Evolutionary conservation across 768 basidiomycete genomes (phyloP).

Genomic region (Suillus lakei): DNA sequence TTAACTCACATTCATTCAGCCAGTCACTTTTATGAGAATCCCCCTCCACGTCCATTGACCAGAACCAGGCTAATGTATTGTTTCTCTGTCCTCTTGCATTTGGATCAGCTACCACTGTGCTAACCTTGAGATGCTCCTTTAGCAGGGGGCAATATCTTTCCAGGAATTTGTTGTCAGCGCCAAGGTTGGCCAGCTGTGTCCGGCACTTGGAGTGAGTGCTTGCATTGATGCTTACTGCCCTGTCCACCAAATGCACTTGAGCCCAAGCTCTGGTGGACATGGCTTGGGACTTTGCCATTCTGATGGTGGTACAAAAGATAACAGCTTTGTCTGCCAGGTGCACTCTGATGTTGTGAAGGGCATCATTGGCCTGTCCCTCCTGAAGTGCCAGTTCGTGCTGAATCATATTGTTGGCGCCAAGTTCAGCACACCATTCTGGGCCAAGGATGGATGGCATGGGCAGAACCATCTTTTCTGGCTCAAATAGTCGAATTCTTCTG

Average conservation of each 20-base stretch:
- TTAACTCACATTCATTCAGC: background rate
- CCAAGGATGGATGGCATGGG: background rate
- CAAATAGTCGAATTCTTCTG: background rate
- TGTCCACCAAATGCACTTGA: background rate
- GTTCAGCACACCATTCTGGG: background rate
- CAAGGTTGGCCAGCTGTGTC: background rate
- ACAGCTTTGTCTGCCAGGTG: background rate
- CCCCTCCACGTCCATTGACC: background rate
- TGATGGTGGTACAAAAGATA: background rate
- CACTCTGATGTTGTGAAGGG: background rate
- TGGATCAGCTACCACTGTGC: background rate
- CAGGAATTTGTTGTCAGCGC: background rate
- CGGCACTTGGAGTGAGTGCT: background rate
- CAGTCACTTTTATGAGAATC: background rate
- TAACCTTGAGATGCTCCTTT: background rate
- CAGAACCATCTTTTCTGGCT: background rate
- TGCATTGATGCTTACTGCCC: background rate
- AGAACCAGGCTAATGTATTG: background rate
- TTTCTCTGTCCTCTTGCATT: background rate
- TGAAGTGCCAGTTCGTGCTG: background rate
- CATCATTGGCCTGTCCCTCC: background rate
- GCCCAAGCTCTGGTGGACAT: background rate
- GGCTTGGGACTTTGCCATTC: background rate
- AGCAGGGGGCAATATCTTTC: background rate
- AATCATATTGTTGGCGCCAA: background rate